Evolutionary conservation across 768 basidiomycete genomes (phyloP).

Genomic region (Mycena alexandri): DNA sequence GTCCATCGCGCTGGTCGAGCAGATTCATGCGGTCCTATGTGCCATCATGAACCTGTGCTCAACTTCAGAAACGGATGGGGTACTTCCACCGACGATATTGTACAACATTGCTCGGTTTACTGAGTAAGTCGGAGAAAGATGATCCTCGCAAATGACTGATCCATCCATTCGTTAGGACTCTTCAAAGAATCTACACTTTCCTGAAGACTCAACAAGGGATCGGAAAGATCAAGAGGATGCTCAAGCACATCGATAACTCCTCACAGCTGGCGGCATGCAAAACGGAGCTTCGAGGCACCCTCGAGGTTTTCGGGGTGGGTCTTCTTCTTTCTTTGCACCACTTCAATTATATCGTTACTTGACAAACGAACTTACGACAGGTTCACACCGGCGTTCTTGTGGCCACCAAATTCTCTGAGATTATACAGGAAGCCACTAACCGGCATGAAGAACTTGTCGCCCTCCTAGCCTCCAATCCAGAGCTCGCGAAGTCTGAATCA

Average conservation of each 20-base stretch:
- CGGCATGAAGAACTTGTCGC: not conserved
- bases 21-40: constrained; percentile 10
- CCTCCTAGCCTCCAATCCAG: not conserved
- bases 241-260: not conserved
- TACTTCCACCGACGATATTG: not conserved
- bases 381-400: not conserved
- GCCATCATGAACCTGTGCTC: not conserved
- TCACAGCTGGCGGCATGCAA: not conserved
- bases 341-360: not conserved
- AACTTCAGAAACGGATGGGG: not conserved
- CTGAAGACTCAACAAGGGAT: not conserved
- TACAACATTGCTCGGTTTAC: constrained; percentile 15
- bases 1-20: not conserved
- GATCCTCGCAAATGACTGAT: not conserved
- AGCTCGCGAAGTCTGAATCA: not conserved
- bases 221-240: not conserved
- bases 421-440: not conserved
- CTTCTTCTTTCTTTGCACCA: too few species aligned
- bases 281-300: not conserved
- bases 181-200: not conserved
- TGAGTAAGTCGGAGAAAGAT: not conserved
- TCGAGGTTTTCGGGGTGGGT: not conserved
- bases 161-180: not conserved
- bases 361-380: not conserved
- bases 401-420: not conserved